Evolutionary conservation across 441 rosid genomes (phyloP).

Genomic region (Syzygium syzygioides): DNA sequence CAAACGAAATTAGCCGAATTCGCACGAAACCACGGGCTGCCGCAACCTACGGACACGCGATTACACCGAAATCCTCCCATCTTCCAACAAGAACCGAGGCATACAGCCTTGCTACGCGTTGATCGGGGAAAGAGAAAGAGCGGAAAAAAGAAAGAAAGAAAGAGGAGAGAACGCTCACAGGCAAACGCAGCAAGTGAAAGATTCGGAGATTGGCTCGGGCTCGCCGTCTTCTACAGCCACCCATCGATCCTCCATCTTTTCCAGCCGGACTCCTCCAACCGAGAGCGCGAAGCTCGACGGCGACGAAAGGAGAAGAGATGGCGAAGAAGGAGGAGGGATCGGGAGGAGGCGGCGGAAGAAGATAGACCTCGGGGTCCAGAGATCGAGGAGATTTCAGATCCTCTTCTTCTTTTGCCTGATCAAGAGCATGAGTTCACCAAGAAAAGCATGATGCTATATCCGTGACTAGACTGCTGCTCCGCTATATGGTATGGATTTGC

Average conservation of each 20-base stretch:
- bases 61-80: not conserved
- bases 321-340: not conserved
- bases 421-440: too few relatives aligned
- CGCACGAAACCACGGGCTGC: not conserved
- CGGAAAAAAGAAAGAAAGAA: too few relatives aligned
- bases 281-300: not conserved
- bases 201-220: constrained; percentile 9
- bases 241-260: not conserved
- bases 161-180: too few relatives aligned
- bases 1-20: not conserved
- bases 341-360: not conserved
- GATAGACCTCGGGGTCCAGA: not conserved
- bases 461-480: too few relatives aligned
- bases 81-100: not conserved
- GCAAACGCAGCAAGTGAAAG: too few relatives aligned
- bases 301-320: not conserved
- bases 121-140: too few relatives aligned
- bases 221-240: not conserved
- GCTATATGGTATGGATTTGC: too few relatives aligned
- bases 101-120: not conserved
- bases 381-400: not conserved
- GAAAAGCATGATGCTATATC: too few relatives aligned
- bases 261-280: not conserved
- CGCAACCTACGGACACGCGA: not conserved
- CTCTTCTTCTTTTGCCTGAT: not conserved